Base-by-base conservation (phyloP, 495 filamentous ascomycete species). In the Lasiosphaeris hirsuta region DNA sequence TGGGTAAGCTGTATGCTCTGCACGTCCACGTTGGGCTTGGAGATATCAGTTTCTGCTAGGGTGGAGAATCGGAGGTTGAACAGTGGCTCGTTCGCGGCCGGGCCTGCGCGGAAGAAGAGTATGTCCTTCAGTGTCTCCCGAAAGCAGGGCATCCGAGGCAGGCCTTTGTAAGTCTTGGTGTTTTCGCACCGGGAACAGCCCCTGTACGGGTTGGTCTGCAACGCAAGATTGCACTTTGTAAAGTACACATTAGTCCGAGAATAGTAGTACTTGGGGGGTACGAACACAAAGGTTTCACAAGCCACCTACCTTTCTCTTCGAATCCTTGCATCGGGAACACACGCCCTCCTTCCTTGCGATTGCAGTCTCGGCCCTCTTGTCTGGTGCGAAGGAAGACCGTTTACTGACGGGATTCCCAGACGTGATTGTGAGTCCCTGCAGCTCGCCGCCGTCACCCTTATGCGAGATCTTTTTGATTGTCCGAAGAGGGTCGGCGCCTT, bases 21-120 rank as follows among this genome's bases (percentile, higher is more conserved):
- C 19, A 64, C 58, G 6, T 45, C 39, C 10, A 63, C 61, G 8
- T 67, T 46, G 0, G 56, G 59, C 42, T 60, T 59, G 7, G 65
- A 64, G 9, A 66, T 51, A 10, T 70, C 63, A 4, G 8, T 37
- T 7, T 69, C 60, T 2, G 60, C n/a, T 17, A 51, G 56, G 7
- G 56, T 39, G 7, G 44, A 41, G 35, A 35, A 14, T 1, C 67
- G 61, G 4, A 34, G 30, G 23, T 59, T 68, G 47, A 63, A 69
- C 5, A 70, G 43, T 10, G 68, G 68, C 35, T 69, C 68, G 51
- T 68, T 70, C 17, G 49, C 15, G 1, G 68, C 65, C 2, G 68
- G 68, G 4, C 68, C 67, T 69, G 37, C 56, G 19, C 68, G 59
- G 19, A 70, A 70, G 34, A 70, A 66, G 4, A 60, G 33, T 10